Percentiles rank a stretch among this genome's conserved stretches.
These are phyloP conservation scores for Clitoria ternatea DNA, from an alignment of 306 rosid genomes.

Conservation along the genomic window DNA sequence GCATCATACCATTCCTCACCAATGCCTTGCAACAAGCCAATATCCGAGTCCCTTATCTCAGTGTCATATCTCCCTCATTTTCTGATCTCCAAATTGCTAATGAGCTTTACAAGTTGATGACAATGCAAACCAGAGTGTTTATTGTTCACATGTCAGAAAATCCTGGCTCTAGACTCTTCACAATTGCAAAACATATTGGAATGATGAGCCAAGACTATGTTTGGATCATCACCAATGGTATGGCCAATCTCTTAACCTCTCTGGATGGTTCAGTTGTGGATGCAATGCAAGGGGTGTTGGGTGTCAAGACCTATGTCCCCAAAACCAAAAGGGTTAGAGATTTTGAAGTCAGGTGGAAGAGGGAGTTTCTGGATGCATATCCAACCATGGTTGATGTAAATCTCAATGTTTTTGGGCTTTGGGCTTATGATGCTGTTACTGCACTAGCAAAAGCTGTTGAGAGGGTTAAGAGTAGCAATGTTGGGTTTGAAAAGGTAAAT, in stretches of 20 bases:
- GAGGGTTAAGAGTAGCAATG: background rate
- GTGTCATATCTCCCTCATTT: constrained; percentile 13
- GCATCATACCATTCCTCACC: constrained; percentile 27
- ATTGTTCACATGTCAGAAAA: constrained; percentile 28
- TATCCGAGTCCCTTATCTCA: constrained; percentile 16
- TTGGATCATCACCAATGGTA: constrained; percentile 39
- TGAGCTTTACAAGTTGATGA: constrained; percentile 27
- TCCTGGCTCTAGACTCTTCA: constrained; percentile 27
- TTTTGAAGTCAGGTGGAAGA: constrained; percentile 31
- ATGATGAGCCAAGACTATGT: constrained; percentile 38
- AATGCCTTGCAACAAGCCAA: constrained; percentile 18
- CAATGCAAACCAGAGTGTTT: constrained; percentile 29
- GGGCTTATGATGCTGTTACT: constrained; percentile 45
- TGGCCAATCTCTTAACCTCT: background rate
- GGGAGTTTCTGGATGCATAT: constrained; percentile 9
- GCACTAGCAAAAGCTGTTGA: constrained; percentile 46
- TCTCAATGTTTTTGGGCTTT: constrained; percentile 22
- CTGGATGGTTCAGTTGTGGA: background rate
- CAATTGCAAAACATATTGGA: constrained; percentile 30
- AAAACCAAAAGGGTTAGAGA: background rate
- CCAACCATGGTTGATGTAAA: background rate
- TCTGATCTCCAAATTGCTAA: constrained; percentile 3
- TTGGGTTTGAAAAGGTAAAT: background rate
- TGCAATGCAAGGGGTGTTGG: constrained; percentile 44
- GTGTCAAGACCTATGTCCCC: constrained; percentile 27